Evolutionary conservation across 768 basidiomycete species (phyloP).

Genomic region (Termitomyces sp.): DNA sequence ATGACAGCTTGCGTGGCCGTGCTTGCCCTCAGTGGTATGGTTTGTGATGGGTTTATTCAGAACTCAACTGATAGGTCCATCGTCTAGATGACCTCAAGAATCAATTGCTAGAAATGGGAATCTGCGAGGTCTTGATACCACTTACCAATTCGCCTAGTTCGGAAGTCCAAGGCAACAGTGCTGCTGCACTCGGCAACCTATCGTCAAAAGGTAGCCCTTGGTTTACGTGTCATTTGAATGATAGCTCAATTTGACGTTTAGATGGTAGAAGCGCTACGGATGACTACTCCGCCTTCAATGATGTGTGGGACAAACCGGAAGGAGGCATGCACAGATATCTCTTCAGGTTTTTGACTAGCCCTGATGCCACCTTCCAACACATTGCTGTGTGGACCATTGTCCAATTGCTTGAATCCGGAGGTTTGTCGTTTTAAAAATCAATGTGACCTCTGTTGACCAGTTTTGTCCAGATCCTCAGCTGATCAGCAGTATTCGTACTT

Average conservation of each 20-base stretch:
- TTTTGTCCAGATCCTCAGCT: conserved; percentile 68
- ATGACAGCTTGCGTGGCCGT: conserved; percentile 99
- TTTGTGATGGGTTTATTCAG: neutral
- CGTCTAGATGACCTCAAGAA: conserved; percentile 91
- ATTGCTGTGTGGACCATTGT: conserved; percentile 99
- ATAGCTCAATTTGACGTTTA: conserved; percentile 21
- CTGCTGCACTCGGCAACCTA: conserved; percentile 94
- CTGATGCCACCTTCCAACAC: conserved; percentile 98
- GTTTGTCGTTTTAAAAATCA: conserved; percentile 26
- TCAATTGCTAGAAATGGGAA: conserved; percentile 95
- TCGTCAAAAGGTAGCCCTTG: conserved; percentile 80
- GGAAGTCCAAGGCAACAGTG: conserved; percentile 98
- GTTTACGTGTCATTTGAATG: neutral
- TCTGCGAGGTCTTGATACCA: conserved; percentile 95
- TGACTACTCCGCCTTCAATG: conserved; percentile 96
- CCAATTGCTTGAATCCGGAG: conserved; percentile 94
- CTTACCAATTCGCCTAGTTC: conserved; percentile 93
- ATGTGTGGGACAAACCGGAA: conserved; percentile 97
- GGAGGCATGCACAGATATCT: conserved; percentile 96
- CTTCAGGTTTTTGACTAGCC: conserved; percentile 86
- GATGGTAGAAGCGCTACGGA: conserved; percentile 72
- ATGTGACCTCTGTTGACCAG: neutral
- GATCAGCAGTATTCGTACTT: conserved; percentile 84
- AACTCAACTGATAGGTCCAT: conserved; percentile 3
- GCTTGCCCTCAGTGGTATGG: conserved; percentile 86